Conservation (phyloP, 2,329 filamentous ascomycete species). For the Cytospora paraplurivora region DNA sequence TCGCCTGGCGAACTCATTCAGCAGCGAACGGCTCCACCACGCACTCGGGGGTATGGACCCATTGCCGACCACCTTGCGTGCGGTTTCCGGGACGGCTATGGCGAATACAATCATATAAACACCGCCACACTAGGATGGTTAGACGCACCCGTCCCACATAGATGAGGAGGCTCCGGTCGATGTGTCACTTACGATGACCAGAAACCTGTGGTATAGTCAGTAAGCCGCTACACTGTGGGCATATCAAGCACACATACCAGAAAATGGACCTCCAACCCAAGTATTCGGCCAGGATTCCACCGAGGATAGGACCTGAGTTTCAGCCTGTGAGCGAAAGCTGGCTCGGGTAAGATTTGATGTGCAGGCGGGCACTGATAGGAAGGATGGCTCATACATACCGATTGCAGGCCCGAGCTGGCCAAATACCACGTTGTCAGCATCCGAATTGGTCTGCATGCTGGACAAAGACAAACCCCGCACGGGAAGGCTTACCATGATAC, state of each 20-base stretch:
- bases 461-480: too few relatives aligned
- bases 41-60: constrained; percentile 43
- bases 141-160: constrained; percentile 30
- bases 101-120: constrained; percentile 20
- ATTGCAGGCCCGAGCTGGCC: too few relatives aligned
- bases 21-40: too few relatives aligned
- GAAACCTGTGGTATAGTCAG: constrained; percentile 37
- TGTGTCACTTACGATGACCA: constrained; percentile 49
- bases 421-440: too few relatives aligned
- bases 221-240: too few relatives aligned
- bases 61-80: constrained; percentile 48
- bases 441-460: not conserved
- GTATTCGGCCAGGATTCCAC: constrained; percentile 53
- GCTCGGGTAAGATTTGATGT: not conserved
- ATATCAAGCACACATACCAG: constrained; percentile 45
- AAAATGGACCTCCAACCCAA: constrained; percentile 58
- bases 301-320: constrained; percentile 49
- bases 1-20: constrained; percentile 33
- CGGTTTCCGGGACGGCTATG: constrained; percentile 35
- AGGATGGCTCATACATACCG: too few relatives aligned
- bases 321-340: constrained; percentile 42
- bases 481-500: too few relatives aligned
- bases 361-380: too few relatives aligned
- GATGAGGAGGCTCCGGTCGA: constrained; percentile 39
- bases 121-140: not conserved